Evolutionary conservation across 148 eudicot genomes (phyloP), one percentile per base, ranked within the genome.

Genomic region (Dysphania ambrosioides): DNA sequence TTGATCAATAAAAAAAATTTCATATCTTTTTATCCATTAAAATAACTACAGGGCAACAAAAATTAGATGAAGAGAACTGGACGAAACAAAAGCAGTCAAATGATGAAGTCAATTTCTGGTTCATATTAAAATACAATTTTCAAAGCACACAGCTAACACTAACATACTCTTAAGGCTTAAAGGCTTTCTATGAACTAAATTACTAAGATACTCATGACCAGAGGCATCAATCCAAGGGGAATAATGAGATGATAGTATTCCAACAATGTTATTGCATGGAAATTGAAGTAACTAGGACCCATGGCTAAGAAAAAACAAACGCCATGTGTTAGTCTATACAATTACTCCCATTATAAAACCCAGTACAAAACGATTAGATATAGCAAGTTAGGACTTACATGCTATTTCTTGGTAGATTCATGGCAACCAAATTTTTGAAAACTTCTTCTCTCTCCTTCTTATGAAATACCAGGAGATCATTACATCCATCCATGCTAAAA

Each of bases 401-500:
- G 93, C 90, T 92, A 83, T 92, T 96, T 86, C 99, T 89, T 31
- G 99, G 97, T 68, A 96, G 90, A 88, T 96, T 96, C 97, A 96
- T 84, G 85, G 97, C 89, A 74, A 90, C 87, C 81, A 96, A 83
- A 85, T 96, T 96, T 72, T 85, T 90, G 88, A 96, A 96, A 40
- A 96, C 97, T 77, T 92, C 97, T 78, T 96, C 99, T 72, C 99
- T 89, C 90, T 96, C 99, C 70, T 90, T 96, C 80, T 96, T 96
- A 90, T 90, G 99, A 82, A 96, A 96, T 75, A 96, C 97, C 71
- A 96, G 80, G 30, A 96, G 97, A 81, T 92, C 97, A 76, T 96
- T 96, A 77, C 99, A 96, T 71, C 99, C 99, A 82, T 96, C 99
- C 97, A 92, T 92, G 85, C 99, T 96, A 77, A 96, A 96, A 74